Percentiles rank a stretch among this genome's conserved stretches.
phyloP scores from a whole-genome alignment of 495 filamentous ascomycete species.

The Tuber borchii region DNA sequence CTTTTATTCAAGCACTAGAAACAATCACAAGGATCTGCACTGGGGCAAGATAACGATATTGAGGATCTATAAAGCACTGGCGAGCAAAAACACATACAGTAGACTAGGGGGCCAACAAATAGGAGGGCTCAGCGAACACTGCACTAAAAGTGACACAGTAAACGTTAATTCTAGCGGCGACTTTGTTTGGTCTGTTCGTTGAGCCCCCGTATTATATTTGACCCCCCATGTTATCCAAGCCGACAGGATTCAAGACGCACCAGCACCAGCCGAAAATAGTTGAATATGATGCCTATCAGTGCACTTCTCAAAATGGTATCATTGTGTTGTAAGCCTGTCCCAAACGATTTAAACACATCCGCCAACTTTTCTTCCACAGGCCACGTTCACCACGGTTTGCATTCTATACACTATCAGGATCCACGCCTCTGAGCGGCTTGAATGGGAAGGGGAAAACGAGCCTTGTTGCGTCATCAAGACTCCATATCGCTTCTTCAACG shows the following conservation, averaged over 20 bases:
- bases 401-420: not conserved
- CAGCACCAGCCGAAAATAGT: not conserved
- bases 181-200: no score
- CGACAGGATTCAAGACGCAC: not conserved
- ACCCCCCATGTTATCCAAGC: not conserved
- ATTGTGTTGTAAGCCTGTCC: not conserved
- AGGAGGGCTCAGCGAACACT: no score
- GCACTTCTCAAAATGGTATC: not conserved
- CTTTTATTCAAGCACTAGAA: not conserved
- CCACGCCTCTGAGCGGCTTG: not conserved
- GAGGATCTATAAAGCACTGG: not conserved
- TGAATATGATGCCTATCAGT: not conserved
- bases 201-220: no score
- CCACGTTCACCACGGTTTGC: not conserved
- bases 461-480: constrained; percentile 79
- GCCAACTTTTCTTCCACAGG: not conserved
- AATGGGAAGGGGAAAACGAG: constrained; percentile 44
- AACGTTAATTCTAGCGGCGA: no score
- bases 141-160: no score
- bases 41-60: not conserved
- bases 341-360: not conserved
- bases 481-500: constrained; percentile 83
- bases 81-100: not conserved
- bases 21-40: not conserved
- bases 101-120: no score